Conservation (phyloP, 768 basidiomycete species). For the Kwoniella mangroviensis region DNA sequence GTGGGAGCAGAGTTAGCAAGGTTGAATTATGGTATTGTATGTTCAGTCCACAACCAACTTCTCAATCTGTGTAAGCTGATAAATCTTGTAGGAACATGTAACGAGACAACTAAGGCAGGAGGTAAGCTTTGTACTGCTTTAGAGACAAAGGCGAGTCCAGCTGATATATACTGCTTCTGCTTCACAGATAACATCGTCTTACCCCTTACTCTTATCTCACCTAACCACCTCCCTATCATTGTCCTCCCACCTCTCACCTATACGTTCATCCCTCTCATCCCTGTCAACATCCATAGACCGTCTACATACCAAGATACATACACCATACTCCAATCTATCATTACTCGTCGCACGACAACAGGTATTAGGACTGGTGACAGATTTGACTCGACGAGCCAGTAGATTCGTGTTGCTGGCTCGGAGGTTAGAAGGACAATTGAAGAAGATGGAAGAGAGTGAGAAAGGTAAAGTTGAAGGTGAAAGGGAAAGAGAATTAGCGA, state of each 20-base stretch:
- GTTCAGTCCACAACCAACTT: constrained; percentile 6
- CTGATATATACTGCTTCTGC: background rate
- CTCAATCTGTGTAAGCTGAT: constrained; percentile 15
- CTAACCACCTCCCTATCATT: constrained; percentile 46
- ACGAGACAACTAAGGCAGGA: constrained; percentile 84
- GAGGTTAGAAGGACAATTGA: constrained; percentile 83
- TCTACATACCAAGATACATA: constrained; percentile 80
- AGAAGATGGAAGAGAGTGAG: constrained; percentile 63
- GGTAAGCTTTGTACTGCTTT: constrained; percentile 62
- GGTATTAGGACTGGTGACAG: constrained; percentile 79
- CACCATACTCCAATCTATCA: constrained; percentile 78
- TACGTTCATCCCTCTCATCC: constrained; percentile 38
- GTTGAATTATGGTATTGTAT: constrained; percentile 73
- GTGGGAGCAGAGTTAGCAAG: constrained; percentile 87
- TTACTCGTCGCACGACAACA: constrained; percentile 73
- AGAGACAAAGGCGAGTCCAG: background rate
- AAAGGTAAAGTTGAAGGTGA: constrained; percentile 68
- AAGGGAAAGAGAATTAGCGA: constrained; percentile 83
- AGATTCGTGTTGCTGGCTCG: constrained; percentile 83
- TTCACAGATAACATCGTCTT: constrained; percentile 35
- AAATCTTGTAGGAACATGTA: constrained; percentile 69
- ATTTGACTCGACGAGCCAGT: constrained; percentile 79
- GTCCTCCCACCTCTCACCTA: constrained; percentile 38
- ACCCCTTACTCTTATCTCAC: constrained; percentile 52
- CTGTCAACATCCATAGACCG: constrained; percentile 60